Evolutionary conservation across 148 eudicot species (phyloP), one percentile per base, ranked within the genome.

Genomic region (Arbutus unedo): DNA sequence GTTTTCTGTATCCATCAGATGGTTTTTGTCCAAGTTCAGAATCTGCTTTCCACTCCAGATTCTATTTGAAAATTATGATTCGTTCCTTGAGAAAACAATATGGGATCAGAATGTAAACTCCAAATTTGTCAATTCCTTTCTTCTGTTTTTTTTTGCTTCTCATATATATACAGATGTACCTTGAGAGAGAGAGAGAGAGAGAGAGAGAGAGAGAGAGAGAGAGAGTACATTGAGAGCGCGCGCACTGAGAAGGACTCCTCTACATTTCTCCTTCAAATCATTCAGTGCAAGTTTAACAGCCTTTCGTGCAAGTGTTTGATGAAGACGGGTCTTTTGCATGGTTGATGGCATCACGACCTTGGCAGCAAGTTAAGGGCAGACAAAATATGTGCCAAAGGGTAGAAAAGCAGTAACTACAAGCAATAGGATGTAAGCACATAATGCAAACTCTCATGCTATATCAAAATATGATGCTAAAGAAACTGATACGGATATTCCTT

Each of bases 251-350:
- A 96, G 91, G 77, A 81, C 83, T 54, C 99, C 99, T n/a, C 81
- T 59, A 85, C 92, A 85, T 72, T 82, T 93, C 82, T 96, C 92
- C 91, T 96, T 96, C 89, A 96, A 76, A 82, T 96, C 91, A 87
- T 89, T 86, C 79, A 96, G 82, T 23, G 99, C 94, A 86, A 85
- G 90, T 82, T 85, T 86, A 66, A 93, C 83, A 76, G 99, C 92
- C 86, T 93, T 91, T 84, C 88, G 89, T 38, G 85, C 57, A 41
- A 94, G 92, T 62, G 79, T 87, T 67, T 83, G 89, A 62, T 89
- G 94, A 60, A 67, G 79, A 72, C 73, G 81, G 44, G 70, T 81
- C 82, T 83, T 84, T 76, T 84, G 90, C 79, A 76, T 83, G 48
- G 83, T 25, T 57, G 89, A 83, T 71, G 86, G 86, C 54, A 87